Evolutionary conservation across 176 grass and related monocot species (phyloP), one percentile per base, ranked within the genome.

Genomic region (Cenchrus purpureus): DNA sequence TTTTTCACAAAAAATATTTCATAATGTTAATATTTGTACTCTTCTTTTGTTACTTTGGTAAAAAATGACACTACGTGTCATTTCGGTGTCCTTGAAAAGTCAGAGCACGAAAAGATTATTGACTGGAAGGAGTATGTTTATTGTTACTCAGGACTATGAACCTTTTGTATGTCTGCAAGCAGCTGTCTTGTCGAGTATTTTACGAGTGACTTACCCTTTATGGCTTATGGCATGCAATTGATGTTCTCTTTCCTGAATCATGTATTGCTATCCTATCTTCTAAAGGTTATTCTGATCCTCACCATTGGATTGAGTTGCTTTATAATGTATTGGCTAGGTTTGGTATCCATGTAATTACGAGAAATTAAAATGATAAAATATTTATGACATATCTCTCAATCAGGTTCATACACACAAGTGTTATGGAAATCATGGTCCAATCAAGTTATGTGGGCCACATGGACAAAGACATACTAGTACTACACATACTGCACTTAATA

Each of bases 351-450:
- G 29, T 13, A 19, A 34, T 31, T 15, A 2, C 34, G 16, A 17
- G 14, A 55, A 57, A 34, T 57, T 76, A 19, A 57, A 32, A 42
- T 7, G 51, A 40, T 15, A 17, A 12, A 8, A 59, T 59, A 22
- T 43, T 7, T 59, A 59, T 7, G 0, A 44, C 32, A 59, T 59
- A 59, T 43, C 17, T 53, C 11, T 74, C 53, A 44, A 44, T 77
- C 54, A 43, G 10, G 17, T 57, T 76, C 40, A 76, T 17, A 67
- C 43, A 22, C 55, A 58, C 22, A 17, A 59, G 32, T 13, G 74
- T 43, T 76, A 59, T 77, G 53, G 53, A 2, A 10, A 77, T 77
- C 54, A 77, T 57, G 53, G 31, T n/a, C 32, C 54, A 76, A 77
- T n/a, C 17, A 17, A 43, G 11, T 77, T 58, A 77, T 4, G 29